Conservation (phyloP, 106 monocot species). For the Hemerocallis citrina region DNA sequence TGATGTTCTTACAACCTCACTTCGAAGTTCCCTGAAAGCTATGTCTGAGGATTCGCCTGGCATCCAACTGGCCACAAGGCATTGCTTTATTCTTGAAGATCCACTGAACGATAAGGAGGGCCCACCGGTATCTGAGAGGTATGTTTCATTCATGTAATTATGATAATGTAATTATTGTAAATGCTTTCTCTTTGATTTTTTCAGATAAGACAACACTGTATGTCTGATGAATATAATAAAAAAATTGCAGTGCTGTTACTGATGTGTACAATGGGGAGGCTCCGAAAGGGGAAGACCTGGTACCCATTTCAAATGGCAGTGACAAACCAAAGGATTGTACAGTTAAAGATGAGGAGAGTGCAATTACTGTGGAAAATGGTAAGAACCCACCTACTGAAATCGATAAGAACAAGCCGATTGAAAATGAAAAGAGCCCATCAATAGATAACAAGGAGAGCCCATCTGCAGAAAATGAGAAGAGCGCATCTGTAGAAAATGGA, state of each 20-base stretch:
- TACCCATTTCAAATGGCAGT: constrained; percentile 9
- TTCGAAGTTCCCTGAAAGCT: constrained; percentile 71
- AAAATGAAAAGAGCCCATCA: too few relatives aligned
- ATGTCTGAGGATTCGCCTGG: constrained; percentile 71
- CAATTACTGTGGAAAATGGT: constrained; percentile 11
- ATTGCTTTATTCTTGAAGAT: constrained; percentile 87
- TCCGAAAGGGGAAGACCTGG: constrained; percentile 30
- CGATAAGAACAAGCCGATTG: too few relatives aligned
- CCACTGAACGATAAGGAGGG: constrained; percentile 55
- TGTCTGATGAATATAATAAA: constrained; percentile 8
- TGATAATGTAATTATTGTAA: background rate
- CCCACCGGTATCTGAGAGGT: constrained; percentile 29
- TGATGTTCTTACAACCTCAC: constrained; percentile 37
- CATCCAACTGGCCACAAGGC: constrained; percentile 75
- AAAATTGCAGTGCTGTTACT: constrained; percentile 21
- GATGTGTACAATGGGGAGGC: constrained; percentile 15
- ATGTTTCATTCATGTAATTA: constrained; percentile 15
- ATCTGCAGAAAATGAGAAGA: background rate
- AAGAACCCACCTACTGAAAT: too few relatives aligned
- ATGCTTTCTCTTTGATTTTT: too few relatives aligned
- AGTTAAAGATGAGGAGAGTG: constrained; percentile 18
- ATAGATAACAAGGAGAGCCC: background rate
- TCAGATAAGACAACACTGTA: too few relatives aligned
- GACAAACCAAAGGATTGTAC: constrained; percentile 8
- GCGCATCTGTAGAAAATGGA: background rate